A percentile compares a stretch with the other conserved stretches of the same genome.
Evolutionary conservation across 2,329 filamentous ascomycete genomes (phyloP).

Genomic region (Ascochyta viciae-villosae): DNA sequence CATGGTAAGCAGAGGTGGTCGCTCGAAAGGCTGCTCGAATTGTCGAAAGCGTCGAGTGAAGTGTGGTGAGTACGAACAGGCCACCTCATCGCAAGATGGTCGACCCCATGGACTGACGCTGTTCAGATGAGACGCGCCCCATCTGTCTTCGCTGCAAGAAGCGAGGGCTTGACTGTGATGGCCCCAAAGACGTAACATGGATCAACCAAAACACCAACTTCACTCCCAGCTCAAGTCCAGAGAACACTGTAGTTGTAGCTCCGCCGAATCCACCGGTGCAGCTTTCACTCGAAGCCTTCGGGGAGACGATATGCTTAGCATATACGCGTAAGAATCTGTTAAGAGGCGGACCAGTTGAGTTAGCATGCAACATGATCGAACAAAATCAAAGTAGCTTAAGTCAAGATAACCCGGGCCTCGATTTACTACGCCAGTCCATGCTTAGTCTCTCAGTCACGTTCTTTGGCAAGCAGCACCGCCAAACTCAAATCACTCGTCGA

Average conservation of each 20-base stretch:
- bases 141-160: slow-evolving; percentile 35
- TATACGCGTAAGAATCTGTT: slow-evolving; percentile 38
- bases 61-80: slow-evolving; percentile 30
- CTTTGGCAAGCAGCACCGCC: slow-evolving; percentile 36
- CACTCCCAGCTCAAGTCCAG: background rate
- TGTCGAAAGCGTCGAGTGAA: slow-evolving; percentile 38
- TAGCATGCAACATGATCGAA: slow-evolving; percentile 35
- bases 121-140: slow-evolving; percentile 36
- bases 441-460: slow-evolving; percentile 35
- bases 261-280: slow-evolving; percentile 5
- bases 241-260: background rate
- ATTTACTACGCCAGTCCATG: slow-evolving; percentile 31
- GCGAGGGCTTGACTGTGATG: slow-evolving; percentile 31
- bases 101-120: background rate
- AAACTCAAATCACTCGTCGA: slow-evolving; percentile 23
- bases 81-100: background rate
- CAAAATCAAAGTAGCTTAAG: background rate
- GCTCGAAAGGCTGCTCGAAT: slow-evolving; percentile 37
- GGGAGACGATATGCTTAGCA: slow-evolving; percentile 35
- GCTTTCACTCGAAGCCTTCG: slow-evolving; percentile 31
- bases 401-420: slow-evolving; percentile 18
- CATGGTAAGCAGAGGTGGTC: slow-evolving; percentile 41
- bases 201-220: slow-evolving; percentile 25
- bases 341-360: slow-evolving; percentile 33
- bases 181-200: slow-evolving; percentile 34